Evolutionary conservation across 163 green algal genomes (phyloP), one percentile per base, ranked within the genome.

Genomic region (Coccomyxa subellipsoidea): DNA sequence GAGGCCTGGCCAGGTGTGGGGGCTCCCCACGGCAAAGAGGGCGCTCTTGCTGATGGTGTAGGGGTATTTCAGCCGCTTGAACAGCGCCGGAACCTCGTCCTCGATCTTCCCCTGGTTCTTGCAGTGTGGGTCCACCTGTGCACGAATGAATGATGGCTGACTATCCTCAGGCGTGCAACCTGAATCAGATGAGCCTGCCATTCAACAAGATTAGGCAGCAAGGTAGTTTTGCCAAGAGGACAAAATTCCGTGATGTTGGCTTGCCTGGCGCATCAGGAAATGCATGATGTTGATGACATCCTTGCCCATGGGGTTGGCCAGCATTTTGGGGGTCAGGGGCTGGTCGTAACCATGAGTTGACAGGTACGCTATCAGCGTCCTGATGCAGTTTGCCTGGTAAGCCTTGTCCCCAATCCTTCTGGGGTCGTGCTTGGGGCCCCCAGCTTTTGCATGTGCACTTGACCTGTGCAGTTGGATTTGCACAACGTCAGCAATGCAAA

Each of bases 61-160:
- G 18, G 95, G 95, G 85, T 98, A 98, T 37, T 90, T 88, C 29
- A 98, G 88, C 38, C 94, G 91, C 89, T 98, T 98, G 90, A 96
- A 98, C 66, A 98, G 87, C 37, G 89, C 78, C 1, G 94, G 94
- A 4, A 98, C 92, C 80, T 98, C 95, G 38, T 98, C 95, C 84
- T 98, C 95, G 12, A 98, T 90, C 84, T 98, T 98, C 73, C 89
- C 90, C 76, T 92, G 90, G 0, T 85, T 85, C 80, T 95, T 95
- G 73, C 95, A 87, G 77, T 90, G 93, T 7, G 94, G 90, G 84
- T 98, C 95, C 40, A 97, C 84, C 73, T 93, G 89, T 34, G n/a
- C n/a, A n/a, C n/a, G n/a, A n/a, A n/a, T n/a, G n/a, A n/a, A n/a
- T n/a, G n/a, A n/a, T n/a, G n/a, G n/a, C n/a, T n/a, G n/a, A n/a